Base-by-base conservation (phyloP, 257 asterid genomes). In the Euphrasia confusa region DNA sequence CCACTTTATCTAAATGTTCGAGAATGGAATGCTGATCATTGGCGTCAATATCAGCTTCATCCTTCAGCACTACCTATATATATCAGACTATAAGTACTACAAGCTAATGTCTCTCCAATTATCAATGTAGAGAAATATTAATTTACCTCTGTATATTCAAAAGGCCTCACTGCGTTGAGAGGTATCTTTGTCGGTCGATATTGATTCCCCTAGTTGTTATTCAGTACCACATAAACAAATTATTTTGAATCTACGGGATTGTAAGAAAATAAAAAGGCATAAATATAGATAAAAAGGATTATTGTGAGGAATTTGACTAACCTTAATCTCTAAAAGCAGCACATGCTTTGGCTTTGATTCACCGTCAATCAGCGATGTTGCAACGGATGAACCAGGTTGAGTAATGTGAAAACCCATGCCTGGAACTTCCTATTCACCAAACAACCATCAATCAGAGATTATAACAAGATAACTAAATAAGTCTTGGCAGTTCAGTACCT, bases 371-470 rank as follows among this genome's bases (percentile, higher is more conserved):
- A 93, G 81, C 44, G 99, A 93, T 52, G 97, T 93, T 53, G 97
- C 99, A 56, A 92, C 95, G 35, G 99, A 92, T 58, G 99, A 92
- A 74, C 99, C 99, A 40, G 99, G 99, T 71, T 92, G 99, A 68
- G 96, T 89, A 72, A 92, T 84, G 83, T 89, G 99, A 77, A 92
- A 92, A 69, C 99, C 99, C 99, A 89, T 92, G 57, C 99, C 99
- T 24, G 99, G 81, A 71, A 89, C 96, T 87, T 89, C 99, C 99
- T 92, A 83, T 68, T 68, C 54, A 30, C 54, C 62, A 71, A 58
- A 63, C 54, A 64, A 66, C 54, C 49, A 72, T 58, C 63, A 70
- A 74, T 56, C 61, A 71, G 73, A 69, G 11, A 60, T 53, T 53
- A 64, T 24, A 62, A 48, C 63, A 33, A 71, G 61, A 15, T 45